These are phyloP conservation scores for Pezicula rhizophila DNA, from an alignment of 2,329 filamentous ascomycete genomes.

Conservation along the genomic window DNA sequence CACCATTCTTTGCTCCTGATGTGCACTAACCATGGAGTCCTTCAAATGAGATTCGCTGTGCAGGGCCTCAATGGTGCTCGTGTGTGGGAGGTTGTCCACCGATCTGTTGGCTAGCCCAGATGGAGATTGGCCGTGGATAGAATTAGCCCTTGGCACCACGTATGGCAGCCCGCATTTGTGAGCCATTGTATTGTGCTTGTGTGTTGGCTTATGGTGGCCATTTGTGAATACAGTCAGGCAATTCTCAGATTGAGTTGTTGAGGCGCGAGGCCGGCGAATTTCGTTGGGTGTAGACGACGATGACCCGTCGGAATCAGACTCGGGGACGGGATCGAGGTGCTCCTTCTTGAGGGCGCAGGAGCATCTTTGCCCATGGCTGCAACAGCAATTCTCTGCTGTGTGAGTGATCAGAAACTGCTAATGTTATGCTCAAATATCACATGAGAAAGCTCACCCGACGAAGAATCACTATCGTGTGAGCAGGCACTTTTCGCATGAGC, in stretches of 20 bases:
- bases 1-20: constrained; percentile 42
- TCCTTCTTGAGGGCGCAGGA: constrained; percentile 61
- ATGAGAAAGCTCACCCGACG: constrained; percentile 28
- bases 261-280: constrained; percentile 49
- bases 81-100: constrained; percentile 36
- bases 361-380: constrained; percentile 63
- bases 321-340: constrained; percentile 55
- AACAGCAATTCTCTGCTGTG: constrained; percentile 58
- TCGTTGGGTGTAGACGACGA: constrained; percentile 34
- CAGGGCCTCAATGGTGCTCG: constrained; percentile 34
- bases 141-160: constrained; percentile 51
- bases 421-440: constrained; percentile 15
- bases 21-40: constrained; percentile 30
- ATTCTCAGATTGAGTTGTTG: constrained; percentile 56
- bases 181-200: constrained; percentile 54
- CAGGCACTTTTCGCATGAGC: constrained; percentile 54
- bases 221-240: constrained; percentile 54
- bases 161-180: constrained; percentile 57
- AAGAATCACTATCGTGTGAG: constrained; percentile 42
- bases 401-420: constrained; percentile 27
- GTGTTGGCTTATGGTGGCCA: constrained; percentile 56
- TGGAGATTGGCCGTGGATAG: constrained; percentile 43
- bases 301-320: constrained; percentile 52
- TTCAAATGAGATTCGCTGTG: constrained; percentile 29
- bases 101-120: constrained; percentile 42